A percentile compares a stretch with the other conserved stretches of the same genome.
Conservation (phyloP, 805 yeast genomes). For the Yarrowia deformans region DNA sequence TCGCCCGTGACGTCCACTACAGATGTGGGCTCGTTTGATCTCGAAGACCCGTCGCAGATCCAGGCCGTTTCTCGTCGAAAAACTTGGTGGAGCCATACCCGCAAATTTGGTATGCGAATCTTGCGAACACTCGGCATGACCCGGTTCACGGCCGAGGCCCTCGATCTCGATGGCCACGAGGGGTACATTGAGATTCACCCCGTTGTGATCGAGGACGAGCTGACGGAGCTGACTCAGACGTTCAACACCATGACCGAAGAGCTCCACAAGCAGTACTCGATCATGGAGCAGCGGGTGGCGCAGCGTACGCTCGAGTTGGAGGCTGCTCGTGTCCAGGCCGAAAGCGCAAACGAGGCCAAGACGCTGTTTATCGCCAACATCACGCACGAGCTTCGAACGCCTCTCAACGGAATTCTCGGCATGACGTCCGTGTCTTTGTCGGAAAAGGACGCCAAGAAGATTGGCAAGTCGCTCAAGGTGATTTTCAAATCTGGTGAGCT, state of each 20-base stretch:
- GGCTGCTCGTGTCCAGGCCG: conserved; percentile 52
- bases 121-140: conserved; percentile 24
- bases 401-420: conserved; percentile 93
- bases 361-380: conserved; percentile 93
- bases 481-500: conserved; percentile 91
- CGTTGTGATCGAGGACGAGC: conserved; percentile 64
- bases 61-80: background rate
- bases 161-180: conserved; percentile 16
- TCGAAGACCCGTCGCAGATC: background rate
- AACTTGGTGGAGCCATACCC: background rate
- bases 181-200: conserved; percentile 27
- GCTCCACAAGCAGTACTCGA: conserved; percentile 79
- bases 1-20: conserved; percentile 1
- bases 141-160: conserved; percentile 27
- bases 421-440: conserved; percentile 94
- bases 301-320: conserved; percentile 88
- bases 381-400: conserved; percentile 92
- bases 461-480: conserved; percentile 74
- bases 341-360: conserved; percentile 90
- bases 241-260: conserved; percentile 92
- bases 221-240: conserved; percentile 85
- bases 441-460: conserved; percentile 70
- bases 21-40: background rate
- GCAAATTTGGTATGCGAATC: conserved; percentile 9
- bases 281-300: conserved; percentile 85